phyloP scores from a whole-genome alignment of 805 yeast genomes.

The Nakazawaea wickerhamii region DNA sequence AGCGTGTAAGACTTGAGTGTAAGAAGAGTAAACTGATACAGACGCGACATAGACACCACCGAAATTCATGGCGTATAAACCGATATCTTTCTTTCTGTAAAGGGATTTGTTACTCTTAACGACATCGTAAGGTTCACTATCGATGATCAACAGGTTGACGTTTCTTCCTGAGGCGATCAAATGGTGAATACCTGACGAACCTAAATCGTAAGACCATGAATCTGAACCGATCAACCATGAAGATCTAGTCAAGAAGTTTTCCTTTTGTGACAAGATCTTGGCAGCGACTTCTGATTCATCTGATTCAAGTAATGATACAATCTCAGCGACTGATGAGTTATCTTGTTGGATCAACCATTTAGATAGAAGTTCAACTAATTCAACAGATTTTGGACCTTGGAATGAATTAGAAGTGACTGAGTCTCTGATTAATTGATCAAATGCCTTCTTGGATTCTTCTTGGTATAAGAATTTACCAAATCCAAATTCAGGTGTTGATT shows the following conservation, averaged over 20 bases:
- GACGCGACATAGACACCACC: constrained; percentile 90
- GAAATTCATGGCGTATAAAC: constrained; percentile 90
- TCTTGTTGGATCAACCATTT: constrained; percentile 61
- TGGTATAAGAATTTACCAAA: constrained; percentile 66
- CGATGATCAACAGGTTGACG: constrained; percentile 80
- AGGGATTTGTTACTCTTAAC: constrained; percentile 35
- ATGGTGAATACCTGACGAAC: constrained; percentile 86
- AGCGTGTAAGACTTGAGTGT: constrained; percentile 88
- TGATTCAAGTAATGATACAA: constrained; percentile 29
- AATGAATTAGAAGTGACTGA: constrained; percentile 40
- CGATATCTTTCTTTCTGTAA: constrained; percentile 82
- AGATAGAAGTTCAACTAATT: constrained; percentile 52
- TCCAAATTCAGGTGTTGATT: constrained; percentile 77
- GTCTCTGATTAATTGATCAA: constrained; percentile 39
- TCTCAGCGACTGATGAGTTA: constrained; percentile 26
- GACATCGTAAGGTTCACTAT: constrained; percentile 65
- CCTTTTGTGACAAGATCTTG: constrained; percentile 40
- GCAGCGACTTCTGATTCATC: constrained; percentile 38
- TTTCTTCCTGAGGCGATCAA: constrained; percentile 70
- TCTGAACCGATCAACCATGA: constrained; percentile 92
- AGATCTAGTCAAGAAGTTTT: constrained; percentile 42
- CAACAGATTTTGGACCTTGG: constrained; percentile 37
- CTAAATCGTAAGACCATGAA: constrained; percentile 91
- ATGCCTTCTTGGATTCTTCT: constrained; percentile 43
- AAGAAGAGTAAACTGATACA: constrained; percentile 88